These are phyloP conservation scores for Fistulifera pelliculosa DNA, from an alignment of 108 stramenopile genomes.

Conservation along the genomic window DNA sequence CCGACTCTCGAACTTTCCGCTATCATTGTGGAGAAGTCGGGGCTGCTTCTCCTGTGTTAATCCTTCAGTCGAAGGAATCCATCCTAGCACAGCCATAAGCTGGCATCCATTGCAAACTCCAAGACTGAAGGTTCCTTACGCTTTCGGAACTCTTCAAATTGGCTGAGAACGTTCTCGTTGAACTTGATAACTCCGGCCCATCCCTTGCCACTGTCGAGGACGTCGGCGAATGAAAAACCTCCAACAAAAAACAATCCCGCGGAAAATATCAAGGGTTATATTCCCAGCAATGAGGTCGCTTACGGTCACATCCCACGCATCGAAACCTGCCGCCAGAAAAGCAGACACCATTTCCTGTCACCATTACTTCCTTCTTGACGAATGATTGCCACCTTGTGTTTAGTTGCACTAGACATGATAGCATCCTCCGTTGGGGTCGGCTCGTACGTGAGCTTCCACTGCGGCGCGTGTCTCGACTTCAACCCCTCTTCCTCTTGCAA, in stretches of 20 bases:
- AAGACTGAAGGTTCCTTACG: slow-evolving; percentile 93
- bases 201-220: slow-evolving; percentile 96
- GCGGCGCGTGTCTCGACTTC: slow-evolving; percentile 66
- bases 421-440: slow-evolving; percentile 55
- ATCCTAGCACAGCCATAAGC: slow-evolving; percentile 97
- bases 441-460: slow-evolving; percentile 79
- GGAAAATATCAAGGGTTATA: slow-evolving; percentile 80
- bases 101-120: slow-evolving; percentile 99
- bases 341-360: slow-evolving; percentile 98
- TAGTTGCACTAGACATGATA: slow-evolving; percentile 47
- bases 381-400: slow-evolving; percentile 93
- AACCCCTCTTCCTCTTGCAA: slow-evolving; percentile 84
- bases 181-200: slow-evolving; percentile 99
- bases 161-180: slow-evolving; percentile 85
- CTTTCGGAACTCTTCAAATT: slow-evolving; percentile 90
- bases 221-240: slow-evolving; percentile 98
- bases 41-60: slow-evolving; percentile 77
- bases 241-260: slow-evolving; percentile 95
- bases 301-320: slow-evolving; percentile 95
- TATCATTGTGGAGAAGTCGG: slow-evolving; percentile 92
- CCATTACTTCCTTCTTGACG: slow-evolving; percentile 99
- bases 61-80: slow-evolving; percentile 82
- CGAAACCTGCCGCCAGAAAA: slow-evolving; percentile 92
- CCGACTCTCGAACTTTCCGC: slow-evolving; percentile 95
- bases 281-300: slow-evolving; percentile 74